Base-by-base conservation (phyloP, 2,329 filamentous ascomycete species). In the Diaporthe capsici region DNA sequence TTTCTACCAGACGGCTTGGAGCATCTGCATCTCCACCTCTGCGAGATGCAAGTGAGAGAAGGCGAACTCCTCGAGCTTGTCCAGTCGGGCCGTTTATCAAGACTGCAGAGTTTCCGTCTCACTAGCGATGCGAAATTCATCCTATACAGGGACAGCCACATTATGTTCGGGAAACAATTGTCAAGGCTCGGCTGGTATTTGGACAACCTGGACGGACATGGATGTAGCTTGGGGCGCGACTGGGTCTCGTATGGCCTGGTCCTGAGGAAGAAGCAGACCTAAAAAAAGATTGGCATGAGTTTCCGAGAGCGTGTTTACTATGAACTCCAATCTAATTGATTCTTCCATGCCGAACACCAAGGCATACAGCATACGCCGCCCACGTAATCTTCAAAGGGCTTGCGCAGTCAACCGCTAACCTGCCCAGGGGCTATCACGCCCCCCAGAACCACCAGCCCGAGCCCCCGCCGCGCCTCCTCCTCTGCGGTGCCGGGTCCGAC, bases 401-500 rank as follows among this genome's bases (percentile, higher is more conserved):
- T 5, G 17, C n/a, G 28, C 15, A 49, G 28, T 13, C 39, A 31
- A 31, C 2, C 17, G 4, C 17, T 3, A 12, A 22, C 42, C 55
- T 31, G 20, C 60, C 7, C 15, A 28, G 12, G 12, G 25, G 22
- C 39, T 42, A 8, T 51, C 22, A 67, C 7, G 22, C 25, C 44
- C 12, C 44, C 47, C 47, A 68, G 49, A 55, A 39, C 65, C 47
- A 68, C 58, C 47, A 55, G 47, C 34, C 47, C 7, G 31, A 49
- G 20, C 31, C 10, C 25, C 22, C 25, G 9, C 25, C 8, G 58
- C 58, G 71, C 44, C 7, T 63, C 58, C 17, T 65, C 25, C 2
- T 47, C 39, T 20, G 42, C 58, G 47, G 22, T 7, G n/a, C 25
- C 25, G 73, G 15, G 9, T 65, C 25, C 22, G 47, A 63, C 2